phyloP scores from a whole-genome alignment of 139 green algal genomes.

The Bryopsis sp. region DNA sequence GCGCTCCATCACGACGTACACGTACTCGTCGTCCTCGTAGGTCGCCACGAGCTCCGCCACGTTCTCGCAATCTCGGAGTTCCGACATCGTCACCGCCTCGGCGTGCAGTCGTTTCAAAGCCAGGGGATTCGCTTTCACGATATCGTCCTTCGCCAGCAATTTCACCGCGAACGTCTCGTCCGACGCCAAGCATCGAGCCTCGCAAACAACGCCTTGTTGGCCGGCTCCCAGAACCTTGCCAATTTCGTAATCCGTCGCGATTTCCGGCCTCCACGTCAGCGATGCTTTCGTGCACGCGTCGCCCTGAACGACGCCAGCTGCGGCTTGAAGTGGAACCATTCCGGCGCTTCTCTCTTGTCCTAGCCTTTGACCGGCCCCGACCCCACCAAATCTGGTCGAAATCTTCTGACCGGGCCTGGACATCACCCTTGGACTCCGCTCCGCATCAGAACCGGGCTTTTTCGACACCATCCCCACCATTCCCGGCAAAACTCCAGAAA shows the following conservation, averaged over 20 bases:
- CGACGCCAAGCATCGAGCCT: conserved; percentile 23
- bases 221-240: conserved; percentile 22
- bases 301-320: too few relatives aligned
- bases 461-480: too few relatives aligned
- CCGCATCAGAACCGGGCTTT: too few relatives aligned
- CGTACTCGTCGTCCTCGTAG: conserved; percentile 35
- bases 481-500: too few relatives aligned
- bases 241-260: not conserved
- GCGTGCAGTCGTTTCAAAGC: conserved; percentile 16
- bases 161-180: conserved; percentile 35
- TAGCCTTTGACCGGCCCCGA: too few relatives aligned
- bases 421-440: too few relatives aligned
- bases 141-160: conserved; percentile 28
- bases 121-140: not conserved
- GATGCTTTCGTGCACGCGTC: too few relatives aligned
- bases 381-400: too few relatives aligned
- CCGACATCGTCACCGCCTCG: conserved; percentile 18
- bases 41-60: conserved; percentile 30
- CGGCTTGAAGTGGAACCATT: too few relatives aligned
- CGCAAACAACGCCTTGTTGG: conserved; percentile 25
- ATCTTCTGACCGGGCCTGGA: too few relatives aligned
- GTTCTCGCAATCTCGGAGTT: conserved; percentile 21
- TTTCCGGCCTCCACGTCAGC: not conserved
- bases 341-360: too few relatives aligned
- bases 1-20: conserved; percentile 43